These are phyloP conservation scores for Curvularia verruculosa DNA, from an alignment of 2,329 filamentous ascomycete genomes.

Conservation along the genomic window DNA sequence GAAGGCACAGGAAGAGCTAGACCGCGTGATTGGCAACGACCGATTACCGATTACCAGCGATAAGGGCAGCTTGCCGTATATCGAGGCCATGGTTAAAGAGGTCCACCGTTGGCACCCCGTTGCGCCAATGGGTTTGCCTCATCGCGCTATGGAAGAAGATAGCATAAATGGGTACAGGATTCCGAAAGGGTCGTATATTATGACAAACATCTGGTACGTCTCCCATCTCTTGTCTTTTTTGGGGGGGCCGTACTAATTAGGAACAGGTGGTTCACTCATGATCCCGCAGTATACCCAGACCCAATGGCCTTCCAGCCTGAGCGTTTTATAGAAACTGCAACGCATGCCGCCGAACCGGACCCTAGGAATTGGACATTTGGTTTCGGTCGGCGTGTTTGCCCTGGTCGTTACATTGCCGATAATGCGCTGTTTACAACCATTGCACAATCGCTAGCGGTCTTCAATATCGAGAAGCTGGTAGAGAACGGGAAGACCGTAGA, in stretches of 20 bases:
- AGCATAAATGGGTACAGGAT: slow-evolving; percentile 50
- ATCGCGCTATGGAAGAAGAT: slow-evolving; percentile 44
- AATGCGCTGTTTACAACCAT: slow-evolving; percentile 51
- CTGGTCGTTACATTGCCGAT: slow-evolving; percentile 52
- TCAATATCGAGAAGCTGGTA: slow-evolving; percentile 51
- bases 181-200: slow-evolving; percentile 49
- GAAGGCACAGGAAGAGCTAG: slow-evolving; percentile 57
- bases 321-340: slow-evolving; percentile 48
- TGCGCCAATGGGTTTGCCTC: slow-evolving; percentile 42
- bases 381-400: slow-evolving; percentile 54
- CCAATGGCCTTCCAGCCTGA: slow-evolving; percentile 54
- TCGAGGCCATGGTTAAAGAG: slow-evolving; percentile 45
- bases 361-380: slow-evolving; percentile 48
- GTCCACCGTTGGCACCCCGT: slow-evolving; percentile 55
- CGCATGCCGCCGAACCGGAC: slow-evolving; percentile 48
- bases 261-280: slow-evolving; percentile 53
- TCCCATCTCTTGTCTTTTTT: neutral
- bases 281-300: slow-evolving; percentile 47
- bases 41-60: slow-evolving; percentile 58
- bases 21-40: slow-evolving; percentile 55
- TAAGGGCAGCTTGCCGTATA: slow-evolving; percentile 50
- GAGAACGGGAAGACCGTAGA: slow-evolving; percentile 50
- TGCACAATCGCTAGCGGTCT: slow-evolving; percentile 56
- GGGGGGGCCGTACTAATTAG: no score
- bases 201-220: slow-evolving; percentile 51